Percentiles rank a stretch among this genome's conserved stretches.
Conservation (phyloP, 768 basidiomycete species). For the Calocera cornea region DNA sequence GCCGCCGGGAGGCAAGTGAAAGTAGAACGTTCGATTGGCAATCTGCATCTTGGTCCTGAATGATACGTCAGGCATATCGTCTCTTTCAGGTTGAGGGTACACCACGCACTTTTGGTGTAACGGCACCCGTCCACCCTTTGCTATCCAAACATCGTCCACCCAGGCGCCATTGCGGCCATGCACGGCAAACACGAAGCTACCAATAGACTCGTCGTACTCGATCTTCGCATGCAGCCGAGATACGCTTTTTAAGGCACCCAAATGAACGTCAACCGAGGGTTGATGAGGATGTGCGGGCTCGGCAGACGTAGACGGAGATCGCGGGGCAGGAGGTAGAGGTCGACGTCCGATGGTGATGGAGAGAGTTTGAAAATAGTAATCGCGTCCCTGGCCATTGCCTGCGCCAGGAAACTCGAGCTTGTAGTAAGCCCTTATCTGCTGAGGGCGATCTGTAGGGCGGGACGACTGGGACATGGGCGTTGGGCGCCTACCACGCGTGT, state of each 20-base stretch:
- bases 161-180: slow-evolving; percentile 95
- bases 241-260: slow-evolving; percentile 92
- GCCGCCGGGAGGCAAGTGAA: slow-evolving; percentile 67
- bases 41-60: slow-evolving; percentile 89
- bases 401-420: slow-evolving; percentile 87
- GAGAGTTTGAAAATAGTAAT: slow-evolving; percentile 90
- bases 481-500: neutral
- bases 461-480: slow-evolving; percentile 4
- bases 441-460: neutral
- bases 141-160: slow-evolving; percentile 95
- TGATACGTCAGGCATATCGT: slow-evolving; percentile 10
- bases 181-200: slow-evolving; percentile 78
- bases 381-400: slow-evolving; percentile 27
- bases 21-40: slow-evolving; percentile 91
- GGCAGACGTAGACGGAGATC: neutral
- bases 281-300: slow-evolving; percentile 4
- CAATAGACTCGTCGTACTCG: slow-evolving; percentile 81
- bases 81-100: neutral
- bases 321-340: slow-evolving; percentile 26
- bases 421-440: slow-evolving; percentile 70
- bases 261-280: slow-evolving; percentile 41
- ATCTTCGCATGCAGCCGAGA: slow-evolving; percentile 95
- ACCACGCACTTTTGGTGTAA: slow-evolving; percentile 61
- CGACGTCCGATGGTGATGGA: slow-evolving; percentile 87
- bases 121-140: slow-evolving; percentile 73